Base-by-base conservation (phyloP, 345 rosid genomes). In the Acer campestre region DNA sequence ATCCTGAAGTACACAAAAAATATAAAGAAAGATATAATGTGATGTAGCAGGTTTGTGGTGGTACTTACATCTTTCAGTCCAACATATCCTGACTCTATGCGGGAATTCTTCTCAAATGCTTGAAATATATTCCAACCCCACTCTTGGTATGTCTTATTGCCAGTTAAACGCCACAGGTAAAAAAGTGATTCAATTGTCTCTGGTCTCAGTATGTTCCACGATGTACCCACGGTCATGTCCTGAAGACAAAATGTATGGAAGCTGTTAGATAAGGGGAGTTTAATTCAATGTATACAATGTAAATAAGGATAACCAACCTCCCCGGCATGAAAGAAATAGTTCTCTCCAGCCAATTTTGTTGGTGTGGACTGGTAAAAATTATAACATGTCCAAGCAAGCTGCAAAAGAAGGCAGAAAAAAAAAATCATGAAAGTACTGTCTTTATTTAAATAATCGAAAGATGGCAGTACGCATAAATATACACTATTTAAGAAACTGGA, bases 331-430 rank as follows among this genome's bases (percentile, higher is more conserved):
- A 97, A 97, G 85, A 91, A 93, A 81, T 97, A 97, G 74, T 97
- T 97, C 85, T 97, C 99, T 70, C 98, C 99, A 0, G 99, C 98
- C 71, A 97, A 83, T 83, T 94, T 97, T 18, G 99, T 91, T 25
- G 93, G 92, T 58, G 99, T 93, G 42, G 93, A 91, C 77, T 91
- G 97, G 83, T 97, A 94, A 81, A 97, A 97, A 85, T 92, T 97
- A 81, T 93, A 97, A 86, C 99, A 97, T 18, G 99, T 97, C 97
- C 97, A 93, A 6, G 93, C 98, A 85, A 97, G 99, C 98, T 97
- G 88, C 88, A 80, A 25, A 68, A 14, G 67, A 55, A 55, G 44
- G 16, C 38, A 46, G 3, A 23, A 70, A 46, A 63, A 46, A 46
- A 59, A 20, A 44, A 67, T 51, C 13, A 63, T 44, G 59, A 78